Conservation (phyloP, 768 basidiomycete genomes). For the Dendrothele bispora region DNA sequence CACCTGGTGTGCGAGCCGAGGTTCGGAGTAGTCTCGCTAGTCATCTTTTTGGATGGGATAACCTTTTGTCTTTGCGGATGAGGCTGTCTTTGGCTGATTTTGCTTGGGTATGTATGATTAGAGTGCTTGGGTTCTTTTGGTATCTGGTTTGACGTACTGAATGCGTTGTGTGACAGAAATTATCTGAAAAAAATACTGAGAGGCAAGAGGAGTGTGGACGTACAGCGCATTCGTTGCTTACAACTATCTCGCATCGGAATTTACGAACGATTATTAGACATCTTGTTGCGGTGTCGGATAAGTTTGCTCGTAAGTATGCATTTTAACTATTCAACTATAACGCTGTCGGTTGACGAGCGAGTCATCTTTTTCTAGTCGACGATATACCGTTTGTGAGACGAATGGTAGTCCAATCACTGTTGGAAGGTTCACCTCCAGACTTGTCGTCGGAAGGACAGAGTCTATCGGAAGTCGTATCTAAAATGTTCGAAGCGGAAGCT, state of each 20-base stretch:
- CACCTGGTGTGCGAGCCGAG: constrained; percentile 38
- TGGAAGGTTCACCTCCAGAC: constrained; percentile 47
- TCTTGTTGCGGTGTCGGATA: constrained; percentile 41
- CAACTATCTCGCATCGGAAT: constrained; percentile 50
- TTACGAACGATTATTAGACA: constrained; percentile 59
- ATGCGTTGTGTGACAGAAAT: constrained; percentile 36
- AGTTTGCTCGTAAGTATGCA: constrained; percentile 43
- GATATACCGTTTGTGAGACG: constrained; percentile 70
- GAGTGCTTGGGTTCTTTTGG: constrained; percentile 1
- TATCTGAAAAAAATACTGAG: constrained; percentile 36
- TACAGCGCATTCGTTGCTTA: constrained; percentile 52
- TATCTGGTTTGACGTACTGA: background rate
- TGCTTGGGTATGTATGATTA: constrained; percentile 39
- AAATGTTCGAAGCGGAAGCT: constrained; percentile 26
- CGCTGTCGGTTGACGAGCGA: background rate
- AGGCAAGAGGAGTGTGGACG: constrained; percentile 47
- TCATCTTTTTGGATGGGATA: constrained; percentile 65
- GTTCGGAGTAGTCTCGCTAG: constrained; percentile 51
- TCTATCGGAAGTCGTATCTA: constrained; percentile 23
- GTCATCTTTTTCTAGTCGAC: constrained; percentile 35
- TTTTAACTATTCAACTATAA: background rate
- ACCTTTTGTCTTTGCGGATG: constrained; percentile 53
- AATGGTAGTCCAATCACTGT: constrained; percentile 56
- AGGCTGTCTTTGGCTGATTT: constrained; percentile 53
- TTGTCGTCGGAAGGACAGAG: constrained; percentile 33